Percentiles rank a stretch among this genome's conserved stretches.
These are phyloP conservation scores for Phytophthora sp. DNA, from an alignment of 352 stramenopile species.

Conservation along the genomic window DNA sequence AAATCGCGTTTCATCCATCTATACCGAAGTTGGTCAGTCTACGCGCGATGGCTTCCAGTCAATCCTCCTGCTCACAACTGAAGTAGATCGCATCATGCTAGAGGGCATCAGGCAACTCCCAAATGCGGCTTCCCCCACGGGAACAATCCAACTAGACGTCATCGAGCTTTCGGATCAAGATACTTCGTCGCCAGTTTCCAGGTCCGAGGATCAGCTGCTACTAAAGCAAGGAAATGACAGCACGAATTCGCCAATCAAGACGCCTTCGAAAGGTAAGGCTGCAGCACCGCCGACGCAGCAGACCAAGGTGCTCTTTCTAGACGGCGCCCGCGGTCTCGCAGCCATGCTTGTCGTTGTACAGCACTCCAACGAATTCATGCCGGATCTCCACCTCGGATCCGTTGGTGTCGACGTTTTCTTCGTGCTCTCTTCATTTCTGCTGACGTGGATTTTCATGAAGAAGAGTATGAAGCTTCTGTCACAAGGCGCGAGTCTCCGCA, in stretches of 20 bases:
- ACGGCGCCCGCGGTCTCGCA: constrained; percentile 24
- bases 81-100: constrained; percentile 8
- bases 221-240: constrained; percentile 6
- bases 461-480: constrained; percentile 27
- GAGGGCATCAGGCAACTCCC: not conserved
- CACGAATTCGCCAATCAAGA: not conserved
- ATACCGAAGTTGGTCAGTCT: not conserved
- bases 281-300: not conserved
- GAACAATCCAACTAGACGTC: not conserved
- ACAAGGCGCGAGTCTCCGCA: constrained; percentile 9
- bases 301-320: constrained; percentile 30
- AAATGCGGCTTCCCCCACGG: not conserved
- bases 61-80: constrained; percentile 6
- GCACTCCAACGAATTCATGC: constrained; percentile 24
- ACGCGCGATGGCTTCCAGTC: not conserved
- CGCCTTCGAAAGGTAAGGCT: not conserved
- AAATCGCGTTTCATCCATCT: not conserved
- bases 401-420: constrained; percentile 32
- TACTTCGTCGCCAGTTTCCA: not conserved
- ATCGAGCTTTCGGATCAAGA: constrained; percentile 10
- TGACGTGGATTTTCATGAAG: constrained; percentile 32
- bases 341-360: constrained; percentile 33
- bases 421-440: constrained; percentile 29
- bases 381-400: constrained; percentile 21
- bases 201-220: constrained; percentile 15